Percentiles rank a stretch among this genome's conserved stretches.
These are phyloP conservation scores for Mycena pura DNA, from an alignment of 768 basidiomycete species.

Conservation along the genomic window DNA sequence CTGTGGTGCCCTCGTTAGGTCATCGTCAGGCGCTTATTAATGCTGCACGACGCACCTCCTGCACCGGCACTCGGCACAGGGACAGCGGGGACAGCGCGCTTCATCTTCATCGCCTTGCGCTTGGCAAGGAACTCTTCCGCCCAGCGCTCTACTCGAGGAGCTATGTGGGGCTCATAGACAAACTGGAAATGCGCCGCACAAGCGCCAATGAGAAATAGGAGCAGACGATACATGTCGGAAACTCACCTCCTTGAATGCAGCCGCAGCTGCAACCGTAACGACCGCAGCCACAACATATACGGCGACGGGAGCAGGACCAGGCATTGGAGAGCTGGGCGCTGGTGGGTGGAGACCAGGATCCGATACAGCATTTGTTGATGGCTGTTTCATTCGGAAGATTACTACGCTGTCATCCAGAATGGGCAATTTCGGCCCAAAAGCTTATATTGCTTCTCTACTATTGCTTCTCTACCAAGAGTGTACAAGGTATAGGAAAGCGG, in stretches of 20 bases:
- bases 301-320: constrained; percentile 40
- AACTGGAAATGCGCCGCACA: constrained; percentile 45
- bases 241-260: constrained; percentile 67
- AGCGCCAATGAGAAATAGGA: constrained; percentile 27
- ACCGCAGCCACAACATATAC: constrained; percentile 61
- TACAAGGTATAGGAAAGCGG: background rate
- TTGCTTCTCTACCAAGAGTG: too few species aligned
- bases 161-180: constrained; percentile 74
- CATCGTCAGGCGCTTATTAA: constrained; percentile 27
- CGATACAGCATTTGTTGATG: constrained; percentile 6
- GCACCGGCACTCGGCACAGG: constrained; percentile 23
- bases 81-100: constrained; percentile 33
- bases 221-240: background rate
- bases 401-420: constrained; percentile 1
- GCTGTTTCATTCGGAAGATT: background rate
- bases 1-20: background rate
- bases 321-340: constrained; percentile 31
- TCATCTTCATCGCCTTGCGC: constrained; percentile 33
- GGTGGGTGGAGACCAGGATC: background rate
- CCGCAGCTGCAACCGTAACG: constrained; percentile 53
- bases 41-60: constrained; percentile 18
- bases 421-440: background rate
- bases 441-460: too few species aligned
- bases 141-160: constrained; percentile 62
- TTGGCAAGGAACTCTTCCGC: constrained; percentile 46